Evolutionary conservation across 108 stramenopile genomes (phyloP).

Genomic region (Discostella stelligeroides): DNA sequence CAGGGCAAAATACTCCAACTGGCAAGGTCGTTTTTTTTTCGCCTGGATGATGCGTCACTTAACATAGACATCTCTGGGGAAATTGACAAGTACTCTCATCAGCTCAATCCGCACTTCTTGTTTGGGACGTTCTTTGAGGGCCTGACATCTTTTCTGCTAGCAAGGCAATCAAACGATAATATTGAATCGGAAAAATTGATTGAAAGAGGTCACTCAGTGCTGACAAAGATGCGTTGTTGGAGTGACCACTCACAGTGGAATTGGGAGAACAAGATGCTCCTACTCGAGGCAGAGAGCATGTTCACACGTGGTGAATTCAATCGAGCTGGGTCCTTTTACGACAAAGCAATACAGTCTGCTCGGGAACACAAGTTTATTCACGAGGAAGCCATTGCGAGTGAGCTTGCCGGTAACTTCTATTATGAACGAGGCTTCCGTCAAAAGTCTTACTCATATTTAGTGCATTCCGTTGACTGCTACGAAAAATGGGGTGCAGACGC

Average conservation of each 20-base stretch:
- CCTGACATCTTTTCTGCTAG: background rate
- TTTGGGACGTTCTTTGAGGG: constrained; percentile 15
- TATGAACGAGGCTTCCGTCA: too few species aligned
- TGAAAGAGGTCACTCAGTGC: too few species aligned
- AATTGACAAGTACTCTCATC: background rate
- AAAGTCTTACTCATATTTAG: too few species aligned
- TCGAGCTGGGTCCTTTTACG: background rate
- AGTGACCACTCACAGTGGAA: too few species aligned
- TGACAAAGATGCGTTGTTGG: too few species aligned
- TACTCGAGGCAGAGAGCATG: constrained; percentile 24
- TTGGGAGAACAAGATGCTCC: too few species aligned
- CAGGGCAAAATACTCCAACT: background rate
- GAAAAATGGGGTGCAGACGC: too few species aligned
- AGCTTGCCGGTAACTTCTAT: too few species aligned
- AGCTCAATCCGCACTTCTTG: background rate
- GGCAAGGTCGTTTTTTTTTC: constrained; percentile 16
- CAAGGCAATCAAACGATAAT: constrained; percentile 2
- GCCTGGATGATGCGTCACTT: background rate
- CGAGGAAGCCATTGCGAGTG: too few species aligned
- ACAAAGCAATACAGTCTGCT: background rate
- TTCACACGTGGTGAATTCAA: background rate
- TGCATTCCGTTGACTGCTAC: too few species aligned
- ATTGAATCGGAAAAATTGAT: background rate
- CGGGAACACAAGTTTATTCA: constrained; percentile 1
- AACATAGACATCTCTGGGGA: background rate